Conservation (phyloP, 2,329 filamentous ascomycete genomes). For the Hirsutella rhossiliensis region DNA sequence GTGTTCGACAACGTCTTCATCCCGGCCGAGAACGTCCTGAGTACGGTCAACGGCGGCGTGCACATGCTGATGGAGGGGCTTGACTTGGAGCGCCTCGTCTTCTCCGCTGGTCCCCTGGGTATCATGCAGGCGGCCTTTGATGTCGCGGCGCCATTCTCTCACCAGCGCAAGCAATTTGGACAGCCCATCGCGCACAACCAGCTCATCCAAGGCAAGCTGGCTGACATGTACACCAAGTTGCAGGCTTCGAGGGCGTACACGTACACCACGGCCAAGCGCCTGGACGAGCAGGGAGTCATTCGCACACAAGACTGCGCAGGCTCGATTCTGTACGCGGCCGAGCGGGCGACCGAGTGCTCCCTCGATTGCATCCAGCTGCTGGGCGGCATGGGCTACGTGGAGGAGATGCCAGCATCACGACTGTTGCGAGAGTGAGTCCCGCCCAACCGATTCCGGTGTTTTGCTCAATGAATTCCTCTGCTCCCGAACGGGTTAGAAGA, state of each 20-base stretch:
- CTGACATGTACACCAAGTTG: constrained; percentile 95
- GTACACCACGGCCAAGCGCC: constrained; percentile 64
- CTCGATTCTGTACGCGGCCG: constrained; percentile 84
- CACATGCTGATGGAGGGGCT: constrained; percentile 92
- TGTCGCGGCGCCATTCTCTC: constrained; percentile 75
- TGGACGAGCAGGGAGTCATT: constrained; percentile 65
- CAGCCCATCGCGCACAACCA: constrained; percentile 84
- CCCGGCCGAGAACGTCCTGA: constrained; percentile 69
- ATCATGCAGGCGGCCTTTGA: constrained; percentile 91
- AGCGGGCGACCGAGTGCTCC: constrained; percentile 76
- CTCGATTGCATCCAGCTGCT: constrained; percentile 86
- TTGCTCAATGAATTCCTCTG: no score
- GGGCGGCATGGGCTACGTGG: constrained; percentile 91
- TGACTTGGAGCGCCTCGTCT: constrained; percentile 83
- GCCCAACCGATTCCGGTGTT: no score
- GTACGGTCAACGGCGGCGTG: constrained; percentile 69
- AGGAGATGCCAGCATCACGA: constrained; percentile 84
- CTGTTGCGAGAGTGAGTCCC: constrained; percentile 61
- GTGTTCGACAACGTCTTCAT: constrained; percentile 88
- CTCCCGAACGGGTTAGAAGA: no score
- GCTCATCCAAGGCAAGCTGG: constrained; percentile 81
- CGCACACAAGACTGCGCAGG: constrained; percentile 88
- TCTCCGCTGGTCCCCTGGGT: constrained; percentile 81
- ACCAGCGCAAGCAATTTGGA: constrained; percentile 82
- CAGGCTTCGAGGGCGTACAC: constrained; percentile 79